These are phyloP conservation scores for Penicillium sp. DNA, from an alignment of 2,329 filamentous ascomycete species.

Conservation along the genomic window DNA sequence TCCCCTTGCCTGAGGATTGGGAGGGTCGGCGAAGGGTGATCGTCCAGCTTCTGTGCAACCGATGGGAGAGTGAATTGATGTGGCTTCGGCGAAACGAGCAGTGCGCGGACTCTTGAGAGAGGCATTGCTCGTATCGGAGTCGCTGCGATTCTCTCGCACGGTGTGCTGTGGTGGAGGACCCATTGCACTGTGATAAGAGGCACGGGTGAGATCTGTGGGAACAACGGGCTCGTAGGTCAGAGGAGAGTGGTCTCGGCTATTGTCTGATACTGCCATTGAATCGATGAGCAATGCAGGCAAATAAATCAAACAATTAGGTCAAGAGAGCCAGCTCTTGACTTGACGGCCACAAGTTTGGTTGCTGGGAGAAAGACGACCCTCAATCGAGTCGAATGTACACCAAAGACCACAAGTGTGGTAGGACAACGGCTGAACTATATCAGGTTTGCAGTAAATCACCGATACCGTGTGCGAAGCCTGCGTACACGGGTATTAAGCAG, in stretches of 20 bases:
- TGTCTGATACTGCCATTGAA: conserved; percentile 25
- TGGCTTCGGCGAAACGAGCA: conserved; percentile 64
- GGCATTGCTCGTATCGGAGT: conserved; percentile 31
- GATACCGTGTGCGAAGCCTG: conserved; percentile 29
- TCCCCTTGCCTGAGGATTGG: conserved; percentile 49
- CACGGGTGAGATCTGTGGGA: conserved; percentile 38
- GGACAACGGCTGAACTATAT: conserved; percentile 19
- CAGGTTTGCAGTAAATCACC: conserved; percentile 15
- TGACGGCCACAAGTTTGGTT: background rate
- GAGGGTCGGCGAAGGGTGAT: conserved; percentile 54
- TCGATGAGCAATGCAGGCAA: conserved; percentile 1
- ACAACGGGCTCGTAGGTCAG: conserved; percentile 35
- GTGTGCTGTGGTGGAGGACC: conserved; percentile 25
- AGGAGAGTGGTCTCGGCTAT: conserved; percentile 27
- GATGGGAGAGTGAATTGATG: conserved; percentile 61
- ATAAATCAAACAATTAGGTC: conserved; percentile 12
- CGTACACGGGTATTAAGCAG: conserved; percentile 25
- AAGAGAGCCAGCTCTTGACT: conserved; percentile 38
- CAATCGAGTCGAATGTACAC: conserved; percentile 12
- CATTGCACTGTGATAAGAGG: conserved; percentile 31
- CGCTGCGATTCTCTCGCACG: conserved; percentile 24
- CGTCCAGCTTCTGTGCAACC: conserved; percentile 43
- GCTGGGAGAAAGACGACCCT: background rate
- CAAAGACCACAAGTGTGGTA: conserved; percentile 8
- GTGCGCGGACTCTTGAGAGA: conserved; percentile 53